Percentiles rank a stretch among this genome's conserved stretches.
These are phyloP conservation scores for Oryza brachyantha DNA, from an alignment of 176 grass and related monocot species.

Conservation along the genomic window DNA sequence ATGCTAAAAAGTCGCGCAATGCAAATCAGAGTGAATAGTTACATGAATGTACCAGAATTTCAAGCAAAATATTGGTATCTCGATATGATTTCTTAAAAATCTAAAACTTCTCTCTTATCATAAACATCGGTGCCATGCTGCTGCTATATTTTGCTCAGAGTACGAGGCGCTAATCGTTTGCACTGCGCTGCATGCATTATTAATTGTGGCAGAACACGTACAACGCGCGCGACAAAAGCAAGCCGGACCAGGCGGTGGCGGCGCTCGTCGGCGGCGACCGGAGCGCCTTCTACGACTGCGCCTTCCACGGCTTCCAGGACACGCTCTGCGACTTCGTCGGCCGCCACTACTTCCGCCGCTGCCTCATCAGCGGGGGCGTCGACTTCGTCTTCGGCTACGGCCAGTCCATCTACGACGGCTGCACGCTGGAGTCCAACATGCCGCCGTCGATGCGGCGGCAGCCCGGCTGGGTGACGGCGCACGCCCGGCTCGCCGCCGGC, in stretches of 20 bases:
- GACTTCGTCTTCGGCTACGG: slow-evolving; percentile 83
- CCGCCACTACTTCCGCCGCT: slow-evolving; percentile 66
- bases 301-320: slow-evolving; percentile 65
- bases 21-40: too few relatives aligned
- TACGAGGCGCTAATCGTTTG: too few relatives aligned
- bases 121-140: too few relatives aligned
- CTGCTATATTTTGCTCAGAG: too few relatives aligned
- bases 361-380: slow-evolving; percentile 56
- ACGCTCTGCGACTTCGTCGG: slow-evolving; percentile 59
- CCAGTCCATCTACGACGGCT: slow-evolving; percentile 67
- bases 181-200: background rate
- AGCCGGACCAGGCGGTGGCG: slow-evolving; percentile 49
- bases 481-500: background rate
- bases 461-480: slow-evolving; percentile 50
- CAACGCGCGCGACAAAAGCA: background rate
- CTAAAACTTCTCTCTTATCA: too few relatives aligned
- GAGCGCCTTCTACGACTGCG: slow-evolving; percentile 64
- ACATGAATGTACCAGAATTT: too few relatives aligned
- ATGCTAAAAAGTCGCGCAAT: too few relatives aligned
- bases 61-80: too few relatives aligned
- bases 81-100: too few relatives aligned
- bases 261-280: slow-evolving; percentile 55
- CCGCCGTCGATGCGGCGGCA: background rate
- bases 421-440: slow-evolving; percentile 18
- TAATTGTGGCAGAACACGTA: background rate